These are phyloP conservation scores for Ceratobasidium sp. DNA, from an alignment of 1,284 basidiomycete genomes.

Conservation along the genomic window DNA sequence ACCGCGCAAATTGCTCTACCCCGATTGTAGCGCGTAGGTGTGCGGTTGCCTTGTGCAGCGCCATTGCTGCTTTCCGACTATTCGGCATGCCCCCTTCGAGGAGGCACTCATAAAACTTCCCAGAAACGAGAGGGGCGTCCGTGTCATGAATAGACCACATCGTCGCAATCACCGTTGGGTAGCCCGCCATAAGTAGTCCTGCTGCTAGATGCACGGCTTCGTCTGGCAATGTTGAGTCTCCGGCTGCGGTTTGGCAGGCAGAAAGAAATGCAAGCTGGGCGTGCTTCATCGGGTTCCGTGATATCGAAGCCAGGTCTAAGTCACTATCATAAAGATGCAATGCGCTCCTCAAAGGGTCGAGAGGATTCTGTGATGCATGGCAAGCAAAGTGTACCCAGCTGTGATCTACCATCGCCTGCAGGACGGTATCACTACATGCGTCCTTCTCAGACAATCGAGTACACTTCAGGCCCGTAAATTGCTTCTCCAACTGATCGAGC, in stretches of 20 bases:
- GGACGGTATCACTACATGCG: background rate
- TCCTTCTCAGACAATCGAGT: background rate
- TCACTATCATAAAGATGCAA: background rate
- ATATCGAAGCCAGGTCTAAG: constrained; percentile 6
- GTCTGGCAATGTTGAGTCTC: background rate
- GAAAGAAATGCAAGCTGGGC: constrained; percentile 8
- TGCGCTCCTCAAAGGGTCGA: background rate
- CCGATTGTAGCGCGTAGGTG: background rate
- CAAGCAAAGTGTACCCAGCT: constrained; percentile 25
- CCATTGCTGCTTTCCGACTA: background rate
- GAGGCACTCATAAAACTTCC: background rate
- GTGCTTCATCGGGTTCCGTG: background rate
- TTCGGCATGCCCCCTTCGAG: background rate
- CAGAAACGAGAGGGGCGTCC: too few relatives aligned
- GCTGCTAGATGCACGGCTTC: constrained; percentile 8
- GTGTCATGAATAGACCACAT: constrained; percentile 31
- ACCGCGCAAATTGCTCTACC: background rate
- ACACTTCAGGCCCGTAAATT: background rate
- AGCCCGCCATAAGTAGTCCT: constrained; percentile 25
- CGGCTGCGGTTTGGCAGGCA: constrained; percentile 13
- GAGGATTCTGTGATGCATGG: background rate
- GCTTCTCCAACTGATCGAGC: background rate
- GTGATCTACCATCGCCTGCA: background rate
- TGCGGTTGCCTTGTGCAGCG: background rate
- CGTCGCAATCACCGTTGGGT: constrained; percentile 3